Evolutionary conservation across 768 basidiomycete species (phyloP).

Genomic region (Tulasnella sp.): DNA sequence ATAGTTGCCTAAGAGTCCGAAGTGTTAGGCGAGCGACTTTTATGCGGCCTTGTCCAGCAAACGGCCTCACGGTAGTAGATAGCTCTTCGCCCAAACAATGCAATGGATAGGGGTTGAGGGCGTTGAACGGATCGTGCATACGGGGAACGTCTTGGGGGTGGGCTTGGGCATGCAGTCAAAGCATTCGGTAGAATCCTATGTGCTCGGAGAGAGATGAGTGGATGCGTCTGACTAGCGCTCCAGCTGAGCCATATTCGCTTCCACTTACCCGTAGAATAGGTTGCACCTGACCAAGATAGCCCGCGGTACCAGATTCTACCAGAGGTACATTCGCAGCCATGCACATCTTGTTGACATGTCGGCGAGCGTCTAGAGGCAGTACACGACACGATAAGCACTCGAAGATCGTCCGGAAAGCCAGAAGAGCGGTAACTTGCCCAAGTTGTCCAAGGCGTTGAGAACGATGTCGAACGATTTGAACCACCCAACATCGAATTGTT

Average conservation of each 20-base stretch:
- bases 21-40: background rate
- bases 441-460: constrained; percentile 93
- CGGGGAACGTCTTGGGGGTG: constrained; percentile 92
- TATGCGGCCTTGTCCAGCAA: no score
- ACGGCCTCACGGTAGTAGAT: constrained; percentile 95
- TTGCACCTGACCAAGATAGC: constrained; percentile 96
- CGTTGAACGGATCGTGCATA: constrained; percentile 96
- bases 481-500: constrained; percentile 87
- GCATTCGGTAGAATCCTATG: constrained; percentile 85
- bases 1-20: constrained; percentile 68
- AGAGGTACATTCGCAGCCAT: constrained; percentile 88
- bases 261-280: constrained; percentile 77
- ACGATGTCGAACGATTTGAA: constrained; percentile 90
- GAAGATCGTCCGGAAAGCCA: background rate
- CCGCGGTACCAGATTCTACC: constrained; percentile 95
- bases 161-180: constrained; percentile 96
- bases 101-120: constrained; percentile 98
- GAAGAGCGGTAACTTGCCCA: constrained; percentile 60
- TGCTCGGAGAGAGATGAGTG: background rate
- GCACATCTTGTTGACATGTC: constrained; percentile 98
- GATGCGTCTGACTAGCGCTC: constrained; percentile 16
- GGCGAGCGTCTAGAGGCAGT: constrained; percentile 71
- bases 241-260: constrained; percentile 5
- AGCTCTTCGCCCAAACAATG: constrained; percentile 98
- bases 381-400: background rate